These are phyloP conservation scores for Solanum rostratum DNA, from an alignment of 257 asterid species.

Conservation along the genomic window DNA sequence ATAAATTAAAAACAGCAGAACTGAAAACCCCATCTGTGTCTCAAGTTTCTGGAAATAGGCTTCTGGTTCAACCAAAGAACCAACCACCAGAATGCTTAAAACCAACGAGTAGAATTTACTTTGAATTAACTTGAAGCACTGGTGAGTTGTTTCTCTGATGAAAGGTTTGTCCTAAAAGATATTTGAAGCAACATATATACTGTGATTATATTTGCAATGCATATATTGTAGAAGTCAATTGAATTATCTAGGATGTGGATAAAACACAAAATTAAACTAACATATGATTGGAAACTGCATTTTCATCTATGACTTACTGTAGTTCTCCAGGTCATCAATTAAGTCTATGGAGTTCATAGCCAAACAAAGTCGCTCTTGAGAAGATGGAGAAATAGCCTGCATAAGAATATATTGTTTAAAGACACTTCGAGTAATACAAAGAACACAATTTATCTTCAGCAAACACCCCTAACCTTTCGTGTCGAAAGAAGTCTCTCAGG, in stretches of 20 bases:
- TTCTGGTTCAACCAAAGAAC: background rate
- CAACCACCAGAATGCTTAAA: background rate
- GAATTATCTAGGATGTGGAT: background rate
- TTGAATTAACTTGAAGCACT: background rate
- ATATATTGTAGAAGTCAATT: background rate
- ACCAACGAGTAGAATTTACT: background rate
- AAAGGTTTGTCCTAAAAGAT: background rate
- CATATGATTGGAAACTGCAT: background rate
- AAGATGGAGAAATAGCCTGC: slow-evolving; percentile 74
- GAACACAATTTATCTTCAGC: slow-evolving; percentile 1
- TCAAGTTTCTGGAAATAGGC: background rate
- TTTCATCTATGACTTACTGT: slow-evolving; percentile 36
- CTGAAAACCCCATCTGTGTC: background rate
- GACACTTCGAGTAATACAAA: background rate
- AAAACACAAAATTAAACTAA: background rate
- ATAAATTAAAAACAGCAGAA: background rate
- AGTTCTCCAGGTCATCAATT: slow-evolving; percentile 13
- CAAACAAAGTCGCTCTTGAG: slow-evolving; percentile 48
- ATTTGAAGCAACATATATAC: background rate
- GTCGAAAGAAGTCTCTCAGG: slow-evolving; percentile 71
- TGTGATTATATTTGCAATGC: background rate
- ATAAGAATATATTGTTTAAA: slow-evolving; percentile 7
- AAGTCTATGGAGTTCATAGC: slow-evolving; percentile 40
- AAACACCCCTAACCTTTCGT: slow-evolving; percentile 49
- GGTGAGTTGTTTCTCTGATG: background rate